These are phyloP conservation scores for Onygenales sp. DNA, from an alignment of 2,329 filamentous ascomycete species.

Conservation along the genomic window DNA sequence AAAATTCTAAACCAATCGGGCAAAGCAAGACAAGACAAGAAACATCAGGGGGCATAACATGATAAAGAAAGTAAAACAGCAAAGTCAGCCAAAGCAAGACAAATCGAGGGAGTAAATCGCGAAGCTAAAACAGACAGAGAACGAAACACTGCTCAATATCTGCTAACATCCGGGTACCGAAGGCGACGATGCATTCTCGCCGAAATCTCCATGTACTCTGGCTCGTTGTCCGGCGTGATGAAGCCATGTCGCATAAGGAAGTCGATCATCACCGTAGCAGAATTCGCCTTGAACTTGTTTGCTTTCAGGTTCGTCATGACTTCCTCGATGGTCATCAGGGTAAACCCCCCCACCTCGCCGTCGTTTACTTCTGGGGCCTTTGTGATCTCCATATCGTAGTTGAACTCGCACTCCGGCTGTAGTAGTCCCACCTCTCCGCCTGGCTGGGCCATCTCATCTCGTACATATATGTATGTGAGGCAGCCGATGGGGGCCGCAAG, in stretches of 20 bases:
- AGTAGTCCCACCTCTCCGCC: conserved; percentile 74
- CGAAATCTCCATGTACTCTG: conserved; percentile 65
- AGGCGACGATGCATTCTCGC: conserved; percentile 66
- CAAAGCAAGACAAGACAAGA: too few relatives aligned
- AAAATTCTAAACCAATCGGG: too few relatives aligned
- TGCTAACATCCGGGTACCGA: conserved; percentile 58
- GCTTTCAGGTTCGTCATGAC: conserved; percentile 58
- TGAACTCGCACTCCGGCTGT: conserved; percentile 84
- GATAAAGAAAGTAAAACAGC: neutral
- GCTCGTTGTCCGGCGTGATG: conserved; percentile 68
- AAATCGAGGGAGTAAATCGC: neutral
- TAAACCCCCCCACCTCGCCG: conserved; percentile 79
- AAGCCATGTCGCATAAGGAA: conserved; percentile 84
- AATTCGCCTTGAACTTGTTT: conserved; percentile 89
- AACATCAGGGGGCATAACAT: too few relatives aligned
- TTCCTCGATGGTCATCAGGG: conserved; percentile 67
- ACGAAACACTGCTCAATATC: neutral
- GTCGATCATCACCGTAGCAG: conserved; percentile 71
- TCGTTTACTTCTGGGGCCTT: conserved; percentile 62
- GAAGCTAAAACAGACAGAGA: neutral
- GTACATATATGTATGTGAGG: conserved; percentile 77
- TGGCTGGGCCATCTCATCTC: conserved; percentile 52
- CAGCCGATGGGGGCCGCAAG: conserved; percentile 53
- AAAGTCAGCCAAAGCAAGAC: neutral
- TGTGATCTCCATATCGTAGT: conserved; percentile 78